Conservation (phyloP, 306 rosid genomes). For the Sechiopsis laciniata region DNA sequence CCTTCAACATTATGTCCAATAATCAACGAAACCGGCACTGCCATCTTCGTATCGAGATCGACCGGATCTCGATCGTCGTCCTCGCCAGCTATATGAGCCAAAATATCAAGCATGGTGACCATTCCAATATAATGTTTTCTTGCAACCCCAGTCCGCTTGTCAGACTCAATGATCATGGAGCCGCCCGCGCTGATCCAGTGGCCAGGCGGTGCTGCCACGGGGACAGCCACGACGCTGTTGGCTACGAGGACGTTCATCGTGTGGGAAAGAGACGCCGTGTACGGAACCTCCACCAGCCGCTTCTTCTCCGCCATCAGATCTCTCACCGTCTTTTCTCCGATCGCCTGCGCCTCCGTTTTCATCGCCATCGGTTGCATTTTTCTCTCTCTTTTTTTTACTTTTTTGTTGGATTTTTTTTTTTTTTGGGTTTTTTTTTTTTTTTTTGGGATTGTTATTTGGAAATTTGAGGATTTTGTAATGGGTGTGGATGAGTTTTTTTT, state of each 20-base stretch:
- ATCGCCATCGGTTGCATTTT: constrained; percentile 34
- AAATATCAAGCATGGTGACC: constrained; percentile 81
- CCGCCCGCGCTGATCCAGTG: constrained; percentile 95
- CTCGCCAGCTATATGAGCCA: constrained; percentile 68
- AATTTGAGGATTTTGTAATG: not conserved
- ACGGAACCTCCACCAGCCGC: constrained; percentile 79
- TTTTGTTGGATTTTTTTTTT: not conserved
- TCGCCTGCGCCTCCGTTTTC: constrained; percentile 15
- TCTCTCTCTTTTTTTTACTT: not conserved
- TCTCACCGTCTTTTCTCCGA: constrained; percentile 46
- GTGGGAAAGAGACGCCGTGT: constrained; percentile 69
- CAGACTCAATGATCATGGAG: constrained; percentile 76
- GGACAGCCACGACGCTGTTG: constrained; percentile 61
- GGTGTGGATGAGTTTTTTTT: not conserved
- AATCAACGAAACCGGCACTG: constrained; percentile 51
- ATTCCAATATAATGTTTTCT: constrained; percentile 85
- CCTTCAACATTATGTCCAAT: constrained; percentile 73
- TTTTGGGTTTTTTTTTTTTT: not conserved
- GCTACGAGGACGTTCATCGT: constrained; percentile 72
- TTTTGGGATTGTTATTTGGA: no score
- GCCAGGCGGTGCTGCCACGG: constrained; percentile 90
- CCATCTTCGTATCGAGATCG: constrained; percentile 59
- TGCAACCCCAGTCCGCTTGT: constrained; percentile 51
- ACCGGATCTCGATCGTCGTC: constrained; percentile 26
- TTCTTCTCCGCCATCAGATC: constrained; percentile 53